These are phyloP conservation scores for Ambrosiella xylebori DNA, from an alignment of 2,329 filamentous ascomycete species.

Conservation along the genomic window DNA sequence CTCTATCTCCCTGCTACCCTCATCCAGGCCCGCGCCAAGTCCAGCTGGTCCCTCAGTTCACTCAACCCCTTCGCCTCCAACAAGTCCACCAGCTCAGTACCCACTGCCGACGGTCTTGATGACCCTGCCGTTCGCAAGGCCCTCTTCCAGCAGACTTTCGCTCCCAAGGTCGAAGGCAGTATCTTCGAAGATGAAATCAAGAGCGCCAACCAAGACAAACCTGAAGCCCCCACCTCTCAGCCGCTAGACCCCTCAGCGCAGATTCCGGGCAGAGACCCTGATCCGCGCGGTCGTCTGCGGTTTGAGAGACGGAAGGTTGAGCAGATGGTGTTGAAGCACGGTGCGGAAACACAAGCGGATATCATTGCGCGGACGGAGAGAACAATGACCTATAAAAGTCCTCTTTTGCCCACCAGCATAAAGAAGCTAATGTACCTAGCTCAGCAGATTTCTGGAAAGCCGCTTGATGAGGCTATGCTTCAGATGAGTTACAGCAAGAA, in stretches of 20 bases:
- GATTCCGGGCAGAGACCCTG: slow-evolving; percentile 45
- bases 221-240: slow-evolving; percentile 15
- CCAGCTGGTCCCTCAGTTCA: slow-evolving; percentile 25
- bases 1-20: slow-evolving; percentile 6
- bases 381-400: slow-evolving; percentile 40
- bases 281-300: slow-evolving; percentile 49
- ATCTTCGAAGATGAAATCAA: slow-evolving; percentile 45
- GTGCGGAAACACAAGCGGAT: slow-evolving; percentile 37
- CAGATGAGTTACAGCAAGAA: slow-evolving; percentile 97
- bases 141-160: slow-evolving; percentile 24
- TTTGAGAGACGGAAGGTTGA: slow-evolving; percentile 80
- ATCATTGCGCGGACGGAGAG: slow-evolving; percentile 49
- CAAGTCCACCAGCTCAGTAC: slow-evolving; percentile 14
- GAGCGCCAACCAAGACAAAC: slow-evolving; percentile 21
- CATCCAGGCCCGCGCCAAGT: slow-evolving; percentile 22
- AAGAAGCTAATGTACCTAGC: slow-evolving; percentile 86
- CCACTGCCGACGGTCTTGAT: slow-evolving; percentile 23
- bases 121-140: slow-evolving; percentile 26
- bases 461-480: slow-evolving; percentile 77
- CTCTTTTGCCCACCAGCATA: slow-evolving; percentile 62
- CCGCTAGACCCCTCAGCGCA: slow-evolving; percentile 13
- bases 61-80: slow-evolving; percentile 18
- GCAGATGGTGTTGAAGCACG: slow-evolving; percentile 46
- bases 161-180: slow-evolving; percentile 33
- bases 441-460: slow-evolving; percentile 80